These are phyloP conservation scores for Hansenula lynferdii DNA, from an alignment of 1,139 yeast species.

Conservation along the genomic window DNA sequence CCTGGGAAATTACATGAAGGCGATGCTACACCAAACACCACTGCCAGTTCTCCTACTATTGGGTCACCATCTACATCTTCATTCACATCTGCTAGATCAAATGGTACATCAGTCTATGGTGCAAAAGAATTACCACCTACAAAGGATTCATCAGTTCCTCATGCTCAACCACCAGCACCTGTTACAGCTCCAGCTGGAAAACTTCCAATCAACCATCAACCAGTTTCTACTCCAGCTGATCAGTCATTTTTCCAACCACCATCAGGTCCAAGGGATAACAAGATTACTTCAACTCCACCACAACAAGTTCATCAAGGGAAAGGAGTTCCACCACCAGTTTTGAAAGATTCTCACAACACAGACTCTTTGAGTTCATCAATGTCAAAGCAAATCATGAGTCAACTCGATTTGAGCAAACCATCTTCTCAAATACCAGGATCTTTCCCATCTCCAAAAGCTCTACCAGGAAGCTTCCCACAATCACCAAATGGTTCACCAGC, in stretches of 20 bases:
- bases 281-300: conserved; percentile 15
- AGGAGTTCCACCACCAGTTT: conserved; percentile 17
- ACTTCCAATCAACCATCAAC: neutral
- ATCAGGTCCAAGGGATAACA: conserved; percentile 16
- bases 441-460: neutral
- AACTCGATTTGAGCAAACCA: neutral
- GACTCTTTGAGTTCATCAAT: conserved; percentile 14
- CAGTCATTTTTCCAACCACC: conserved; percentile 9
- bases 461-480: neutral
- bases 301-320: conserved; percentile 10
- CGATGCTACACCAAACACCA: conserved; percentile 1
- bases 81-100: neutral
- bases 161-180: neutral
- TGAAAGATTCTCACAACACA: conserved; percentile 11
- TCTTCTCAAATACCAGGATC: neutral
- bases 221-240: neutral
- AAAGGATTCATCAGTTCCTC: neutral
- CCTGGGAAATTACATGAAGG: neutral
- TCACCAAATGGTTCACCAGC: conserved; percentile 1
- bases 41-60: neutral
- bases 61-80: neutral
- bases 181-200: no score
- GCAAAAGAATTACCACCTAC: no score
- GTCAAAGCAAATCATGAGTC: neutral
- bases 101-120: no score